These are phyloP conservation scores for Fusarium sacchari DNA, from an alignment of 2,329 filamentous ascomycete genomes.

Conservation along the genomic window DNA sequence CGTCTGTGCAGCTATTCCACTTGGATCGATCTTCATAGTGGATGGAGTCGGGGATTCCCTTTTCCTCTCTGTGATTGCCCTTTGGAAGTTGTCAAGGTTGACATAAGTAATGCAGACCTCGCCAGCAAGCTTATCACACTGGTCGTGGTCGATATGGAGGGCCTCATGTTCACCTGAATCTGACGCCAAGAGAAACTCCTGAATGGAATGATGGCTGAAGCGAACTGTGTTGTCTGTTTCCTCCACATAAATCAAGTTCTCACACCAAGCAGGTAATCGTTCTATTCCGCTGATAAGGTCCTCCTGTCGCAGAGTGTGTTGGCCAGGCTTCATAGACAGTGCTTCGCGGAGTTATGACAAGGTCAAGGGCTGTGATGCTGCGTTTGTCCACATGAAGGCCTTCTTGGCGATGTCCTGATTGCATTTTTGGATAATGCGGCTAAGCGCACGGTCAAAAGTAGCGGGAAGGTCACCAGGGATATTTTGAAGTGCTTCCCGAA, in stretches of 20 bases:
- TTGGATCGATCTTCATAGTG: background rate
- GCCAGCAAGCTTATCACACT: background rate
- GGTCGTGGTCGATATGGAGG: background rate
- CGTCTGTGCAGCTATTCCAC: background rate
- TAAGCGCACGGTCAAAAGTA: conserved; percentile 15
- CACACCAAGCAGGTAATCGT: conserved; percentile 1
- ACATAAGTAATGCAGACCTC: conserved; percentile 14
- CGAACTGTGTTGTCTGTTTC: conserved; percentile 15
- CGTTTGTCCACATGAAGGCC: background rate
- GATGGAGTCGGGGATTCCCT: rapidly evolving
- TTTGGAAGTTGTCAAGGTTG: background rate
- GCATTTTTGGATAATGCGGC: background rate
- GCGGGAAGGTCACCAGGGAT: conserved; percentile 14
- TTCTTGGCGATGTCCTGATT: background rate
- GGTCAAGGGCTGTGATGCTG: background rate
- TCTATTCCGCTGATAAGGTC: conserved; percentile 1
- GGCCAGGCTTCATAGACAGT: conserved; percentile 3
- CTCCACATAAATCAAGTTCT: conserved; percentile 17
- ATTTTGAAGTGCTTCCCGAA: background rate
- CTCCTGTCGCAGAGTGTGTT: background rate
- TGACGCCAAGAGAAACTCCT: background rate
- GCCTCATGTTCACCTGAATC: background rate
- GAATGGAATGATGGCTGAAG: conserved; percentile 31
- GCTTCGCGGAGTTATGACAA: conserved; percentile 16
- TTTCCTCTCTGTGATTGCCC: background rate